Evolutionary conservation across 2,329 filamentous ascomycete genomes (phyloP), one percentile per base, ranked within the genome.

Genomic region (Parastagonospora nodorum): DNA sequence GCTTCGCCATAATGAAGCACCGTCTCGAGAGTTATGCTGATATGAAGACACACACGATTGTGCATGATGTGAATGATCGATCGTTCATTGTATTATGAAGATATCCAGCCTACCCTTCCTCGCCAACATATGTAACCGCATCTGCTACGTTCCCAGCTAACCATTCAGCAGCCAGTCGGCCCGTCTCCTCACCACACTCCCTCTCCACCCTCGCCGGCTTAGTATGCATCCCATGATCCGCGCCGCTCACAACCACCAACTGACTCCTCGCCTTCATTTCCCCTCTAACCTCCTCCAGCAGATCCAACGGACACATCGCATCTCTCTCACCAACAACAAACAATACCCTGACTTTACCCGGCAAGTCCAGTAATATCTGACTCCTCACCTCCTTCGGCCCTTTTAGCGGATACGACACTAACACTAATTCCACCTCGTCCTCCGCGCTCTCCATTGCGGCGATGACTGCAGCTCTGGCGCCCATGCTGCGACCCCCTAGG

Each of bases 401-500:
- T 10, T 71, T 55, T 7, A 79, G 60, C 2, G 76, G 76, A 49
- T 77, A 79, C 24, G 71, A 75, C 1, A 76, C 69, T 1, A 78
- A 65, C 1, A 78, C 55, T 19, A 78, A 46, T 4, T 60, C 49
- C 10, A 57, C 11, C 12, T 15, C 28, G 2, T 39, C 53, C 8
- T 56, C 50, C 2, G 45, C 42, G 0, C 42, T 27, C 4, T 27
- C 31, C 19, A 58, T 60, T 0, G 70, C 72, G 3, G 75, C 70
- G 12, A 75, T 66, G 5, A 72, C 71, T 2, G 76, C 76, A 4
- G 77, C 76, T 12, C 76, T 64, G 8, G 76, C 71, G 8, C 77
- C 76, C 76, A 78, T 78, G 36, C 75, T 77, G 3, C 75, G 57
- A 2, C 77, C 76, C 1, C 75, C 75, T 2, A 78, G 50, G 2